Conservation (phyloP, 2,329 filamentous ascomycete species). For the Fusarium tricinctum region DNA sequence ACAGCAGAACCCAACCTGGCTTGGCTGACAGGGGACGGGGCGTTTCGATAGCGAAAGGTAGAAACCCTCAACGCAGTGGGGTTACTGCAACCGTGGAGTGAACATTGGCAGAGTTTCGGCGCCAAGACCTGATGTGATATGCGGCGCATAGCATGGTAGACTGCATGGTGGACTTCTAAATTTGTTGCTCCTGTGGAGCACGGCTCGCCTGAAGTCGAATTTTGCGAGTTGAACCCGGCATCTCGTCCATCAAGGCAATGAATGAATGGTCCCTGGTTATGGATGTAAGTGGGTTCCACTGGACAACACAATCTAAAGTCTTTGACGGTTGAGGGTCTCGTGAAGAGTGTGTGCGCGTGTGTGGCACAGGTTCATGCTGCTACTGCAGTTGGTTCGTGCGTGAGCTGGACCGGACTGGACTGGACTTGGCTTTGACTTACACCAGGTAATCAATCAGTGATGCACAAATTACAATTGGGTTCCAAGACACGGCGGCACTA, state of each 20-base stretch:
- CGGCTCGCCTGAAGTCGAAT: constrained; percentile 18
- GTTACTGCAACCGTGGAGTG: constrained; percentile 20
- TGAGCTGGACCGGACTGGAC: not conserved
- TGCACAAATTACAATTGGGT: not conserved
- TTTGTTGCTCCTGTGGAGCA: constrained; percentile 29
- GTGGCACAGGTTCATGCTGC: not conserved
- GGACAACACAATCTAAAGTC: constrained; percentile 31
- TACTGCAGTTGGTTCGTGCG: no score
- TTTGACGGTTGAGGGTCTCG: constrained; percentile 11
- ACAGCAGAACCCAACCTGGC: constrained; percentile 26
- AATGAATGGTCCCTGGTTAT: constrained; percentile 19
- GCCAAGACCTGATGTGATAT: constrained; percentile 37
- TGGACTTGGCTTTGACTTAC: not conserved
- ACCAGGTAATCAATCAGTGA: not conserved
- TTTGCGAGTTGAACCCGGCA: not conserved
- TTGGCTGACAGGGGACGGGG: constrained; percentile 5
- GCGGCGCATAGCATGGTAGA: constrained; percentile 30
- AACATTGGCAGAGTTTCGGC: constrained; percentile 7
- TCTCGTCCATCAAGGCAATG: constrained; percentile 22
- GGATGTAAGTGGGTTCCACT: constrained; percentile 22
- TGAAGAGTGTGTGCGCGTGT: constrained; percentile 1
- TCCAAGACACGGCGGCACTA: constrained; percentile 2
- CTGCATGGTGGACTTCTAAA: constrained; percentile 29
- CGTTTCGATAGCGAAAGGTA: constrained; percentile 25
- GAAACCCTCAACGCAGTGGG: constrained; percentile 20